A percentile compares a stretch with the other conserved stretches of the same genome.
phyloP scores from a whole-genome alignment of 305 asterid genomes.

The Rubia tinctorum region DNA sequence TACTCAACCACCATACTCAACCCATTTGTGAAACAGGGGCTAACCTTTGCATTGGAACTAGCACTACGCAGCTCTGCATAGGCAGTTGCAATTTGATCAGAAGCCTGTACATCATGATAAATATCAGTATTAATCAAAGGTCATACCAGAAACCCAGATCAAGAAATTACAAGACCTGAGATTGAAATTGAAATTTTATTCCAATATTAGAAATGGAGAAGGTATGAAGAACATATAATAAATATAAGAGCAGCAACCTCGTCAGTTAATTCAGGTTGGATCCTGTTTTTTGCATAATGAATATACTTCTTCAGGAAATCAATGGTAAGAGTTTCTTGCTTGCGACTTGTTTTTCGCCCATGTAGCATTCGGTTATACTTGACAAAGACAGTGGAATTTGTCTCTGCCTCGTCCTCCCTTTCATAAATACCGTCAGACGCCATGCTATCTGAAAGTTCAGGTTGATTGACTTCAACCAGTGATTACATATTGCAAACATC shows the following conservation, averaged over 20 bases:
- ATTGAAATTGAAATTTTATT: background rate
- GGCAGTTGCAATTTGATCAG: slow-evolving; percentile 89
- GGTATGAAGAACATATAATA: background rate
- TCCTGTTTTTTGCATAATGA: slow-evolving; percentile 85
- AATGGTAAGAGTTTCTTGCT: slow-evolving; percentile 75
- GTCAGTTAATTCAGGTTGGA: slow-evolving; percentile 94
- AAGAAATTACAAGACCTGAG: slow-evolving; percentile 2
- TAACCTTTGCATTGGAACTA: slow-evolving; percentile 79
- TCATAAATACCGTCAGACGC: slow-evolving; percentile 49
- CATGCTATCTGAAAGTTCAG: slow-evolving; percentile 40
- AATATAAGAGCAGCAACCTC: slow-evolving; percentile 49
- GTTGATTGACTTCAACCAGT: slow-evolving; percentile 15
- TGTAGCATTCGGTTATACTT: slow-evolving; percentile 86
- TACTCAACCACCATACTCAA: slow-evolving; percentile 16
- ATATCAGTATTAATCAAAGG: slow-evolving; percentile 24
- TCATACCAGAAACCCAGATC: background rate
- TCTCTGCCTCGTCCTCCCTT: slow-evolving; percentile 63
- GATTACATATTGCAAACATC: background rate
- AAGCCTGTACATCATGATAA: slow-evolving; percentile 55
- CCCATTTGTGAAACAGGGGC: slow-evolving; percentile 19
- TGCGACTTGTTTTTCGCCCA: slow-evolving; percentile 61
- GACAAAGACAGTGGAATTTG: slow-evolving; percentile 72
- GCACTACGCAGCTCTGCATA: slow-evolving; percentile 94
- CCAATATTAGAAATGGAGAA: background rate
- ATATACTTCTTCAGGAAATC: slow-evolving; percentile 91